A percentile compares a stretch with the other conserved stretches of the same genome.
Evolutionary conservation across 2,329 filamentous ascomycete species (phyloP).

Genomic region (Leptographium galeiforme): DNA sequence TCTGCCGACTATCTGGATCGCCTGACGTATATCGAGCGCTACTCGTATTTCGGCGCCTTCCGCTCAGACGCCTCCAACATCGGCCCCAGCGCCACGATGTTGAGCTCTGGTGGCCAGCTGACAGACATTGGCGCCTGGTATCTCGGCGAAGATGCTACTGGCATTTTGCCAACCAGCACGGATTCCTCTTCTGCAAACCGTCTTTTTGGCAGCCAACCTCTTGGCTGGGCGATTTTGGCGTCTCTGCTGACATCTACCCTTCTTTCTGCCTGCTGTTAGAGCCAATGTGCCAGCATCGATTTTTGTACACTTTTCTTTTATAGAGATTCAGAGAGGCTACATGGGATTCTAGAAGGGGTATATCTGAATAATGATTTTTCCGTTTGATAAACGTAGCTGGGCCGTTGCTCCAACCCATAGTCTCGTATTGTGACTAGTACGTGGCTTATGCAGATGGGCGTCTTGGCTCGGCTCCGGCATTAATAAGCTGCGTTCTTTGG

Average conservation of each 20-base stretch:
- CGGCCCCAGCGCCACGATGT: constrained; percentile 57
- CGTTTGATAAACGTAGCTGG: no score
- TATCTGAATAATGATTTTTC: no score
- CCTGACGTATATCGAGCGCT: constrained; percentile 47
- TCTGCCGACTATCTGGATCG: constrained; percentile 54
- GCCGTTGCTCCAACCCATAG: no score
- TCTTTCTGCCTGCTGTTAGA: neutral
- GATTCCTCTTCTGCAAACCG: neutral
- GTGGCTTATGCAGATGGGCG: no score
- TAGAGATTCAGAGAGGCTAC: no score
- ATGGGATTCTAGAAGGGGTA: no score
- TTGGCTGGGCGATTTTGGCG: neutral
- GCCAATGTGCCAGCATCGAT: neutral
- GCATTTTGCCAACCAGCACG: constrained; percentile 22
- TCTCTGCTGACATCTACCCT: neutral
- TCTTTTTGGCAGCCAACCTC: neutral
- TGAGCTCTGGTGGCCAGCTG: constrained; percentile 52
- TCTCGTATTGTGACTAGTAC: no score
- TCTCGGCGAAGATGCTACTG: constrained; percentile 41
- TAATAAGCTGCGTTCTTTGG: no score
- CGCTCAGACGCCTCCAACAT: constrained; percentile 57
- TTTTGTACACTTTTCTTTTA: no score
- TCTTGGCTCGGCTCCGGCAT: no score
- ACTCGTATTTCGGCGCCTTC: constrained; percentile 67
- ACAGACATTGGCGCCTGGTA: constrained; percentile 72